Conservation (phyloP, 2,329 filamentous ascomycete species). For the Trichophyton mentagrophytes region DNA sequence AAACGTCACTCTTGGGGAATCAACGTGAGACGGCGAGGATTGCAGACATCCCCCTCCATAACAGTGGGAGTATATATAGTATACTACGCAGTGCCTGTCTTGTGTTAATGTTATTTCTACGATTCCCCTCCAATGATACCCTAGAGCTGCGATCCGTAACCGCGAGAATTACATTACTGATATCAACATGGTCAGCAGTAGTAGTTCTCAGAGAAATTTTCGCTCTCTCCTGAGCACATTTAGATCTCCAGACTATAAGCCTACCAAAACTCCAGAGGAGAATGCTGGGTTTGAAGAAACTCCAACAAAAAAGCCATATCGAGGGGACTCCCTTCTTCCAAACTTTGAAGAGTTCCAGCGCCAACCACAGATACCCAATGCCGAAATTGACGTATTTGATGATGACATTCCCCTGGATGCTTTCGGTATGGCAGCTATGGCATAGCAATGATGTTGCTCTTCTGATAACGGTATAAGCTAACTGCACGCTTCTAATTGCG, state of each 20-base stretch:
- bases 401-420: slow-evolving; percentile 31
- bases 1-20: not conserved
- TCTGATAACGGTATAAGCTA: not conserved
- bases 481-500: not conserved
- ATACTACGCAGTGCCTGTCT: not conserved
- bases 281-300: not conserved
- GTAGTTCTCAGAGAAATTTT: not conserved
- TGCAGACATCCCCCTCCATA: too few relatives aligned
- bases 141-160: not conserved
- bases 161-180: too few relatives aligned
- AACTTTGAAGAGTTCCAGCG: not conserved
- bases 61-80: too few relatives aligned
- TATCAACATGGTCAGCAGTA: not conserved
- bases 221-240: not conserved
- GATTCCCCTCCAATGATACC: not conserved
- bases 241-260: not conserved
- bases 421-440: slow-evolving; percentile 31
- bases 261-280: not conserved
- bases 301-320: not conserved
- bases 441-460: not conserved
- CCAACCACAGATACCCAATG: not conserved
- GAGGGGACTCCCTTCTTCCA: not conserved
- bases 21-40: not conserved
- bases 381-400: not conserved
- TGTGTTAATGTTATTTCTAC: not conserved